Evolutionary conservation across 2,329 filamentous ascomycete genomes (phyloP), one percentile per base, ranked within the genome.

Genomic region (Fusarium agapanthi): DNA sequence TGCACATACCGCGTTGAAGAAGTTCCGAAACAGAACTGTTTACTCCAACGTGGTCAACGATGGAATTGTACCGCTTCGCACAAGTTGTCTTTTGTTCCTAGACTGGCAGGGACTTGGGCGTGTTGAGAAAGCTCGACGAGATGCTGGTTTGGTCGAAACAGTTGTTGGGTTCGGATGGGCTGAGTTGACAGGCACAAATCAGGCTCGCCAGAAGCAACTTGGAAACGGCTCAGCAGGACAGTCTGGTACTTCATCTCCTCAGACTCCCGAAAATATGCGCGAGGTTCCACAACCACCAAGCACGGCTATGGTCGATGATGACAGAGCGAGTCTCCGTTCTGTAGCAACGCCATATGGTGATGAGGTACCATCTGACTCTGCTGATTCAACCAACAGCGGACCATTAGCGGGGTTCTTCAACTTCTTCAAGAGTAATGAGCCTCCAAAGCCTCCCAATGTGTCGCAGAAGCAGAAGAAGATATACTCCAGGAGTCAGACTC

Each of bases 1-100:
- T 22, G 96, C 95, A 12, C 95, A 98, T 80, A 89, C 90, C 61
- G 95, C 95, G 3, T 83, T 98, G 44, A 91, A 92, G 79, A 94
- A 93, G 82, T 98, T 98, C 81, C 88, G 94, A 28, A 97, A 97
- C 80, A 88, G 95, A 22, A 98, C 96, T 0, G 87, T 98, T 3
- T 98, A 98, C 80, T 97, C 95, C 5, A 98, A 98, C 77, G 95
- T 98, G 18, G 95, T 98, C 75, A 98, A 98, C 78, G 95, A 98
- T 82, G 95, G 95, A 7, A 98, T 99, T 75, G 96, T 99, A 9
- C 96, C 96, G 6, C 84, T 99, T 38, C 90, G 96, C 28, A 99
- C 96, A 9, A 98, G 95, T 71, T 99, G 95, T 81, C 85, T 99
- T n/a, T 84, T 99, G 11, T 99, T 99, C 78, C 85, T 99, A 4